Percentiles rank a stretch among this genome's conserved stretches.
Evolutionary conservation across 768 basidiomycete genomes (phyloP).

Genomic region (Lentinula edodes): DNA sequence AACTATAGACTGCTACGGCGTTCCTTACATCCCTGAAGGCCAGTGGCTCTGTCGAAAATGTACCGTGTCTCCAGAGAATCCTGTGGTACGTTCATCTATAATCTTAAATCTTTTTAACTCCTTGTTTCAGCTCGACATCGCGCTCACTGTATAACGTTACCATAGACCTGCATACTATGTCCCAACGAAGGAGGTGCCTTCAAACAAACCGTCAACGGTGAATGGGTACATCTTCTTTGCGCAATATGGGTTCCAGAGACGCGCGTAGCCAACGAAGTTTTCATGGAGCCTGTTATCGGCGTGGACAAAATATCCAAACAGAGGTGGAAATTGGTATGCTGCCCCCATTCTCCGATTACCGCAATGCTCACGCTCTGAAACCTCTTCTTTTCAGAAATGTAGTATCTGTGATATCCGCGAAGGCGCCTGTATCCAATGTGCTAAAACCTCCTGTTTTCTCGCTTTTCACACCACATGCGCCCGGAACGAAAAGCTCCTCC

Average conservation of each 20-base stretch:
- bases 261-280: slow-evolving; percentile 86
- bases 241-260: slow-evolving; percentile 98
- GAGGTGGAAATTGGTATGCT: slow-evolving; percentile 87
- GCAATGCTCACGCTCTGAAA: too few species aligned
- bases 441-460: slow-evolving; percentile 81
- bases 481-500: slow-evolving; percentile 73
- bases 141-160: not conserved
- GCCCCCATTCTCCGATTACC: not conserved
- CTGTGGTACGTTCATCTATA: slow-evolving; percentile 60
- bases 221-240: slow-evolving; percentile 95
- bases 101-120: not conserved
- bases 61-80: slow-evolving; percentile 93
- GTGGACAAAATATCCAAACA: slow-evolving; percentile 83
- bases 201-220: slow-evolving; percentile 89
- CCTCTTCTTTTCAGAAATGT: slow-evolving; percentile 33
- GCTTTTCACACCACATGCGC: slow-evolving; percentile 97
- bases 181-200: slow-evolving; percentile 97
- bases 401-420: slow-evolving; percentile 38
- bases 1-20: slow-evolving; percentile 88
- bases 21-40: slow-evolving; percentile 98
- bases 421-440: slow-evolving; percentile 96
- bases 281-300: slow-evolving; percentile 97
- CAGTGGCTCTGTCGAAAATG: slow-evolving; percentile 99
- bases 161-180: slow-evolving; percentile 87
- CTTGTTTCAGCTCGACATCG: not conserved